phyloP scores from a whole-genome alignment of 75 land plant species.

The Sequoiadendron giganteum region DNA sequence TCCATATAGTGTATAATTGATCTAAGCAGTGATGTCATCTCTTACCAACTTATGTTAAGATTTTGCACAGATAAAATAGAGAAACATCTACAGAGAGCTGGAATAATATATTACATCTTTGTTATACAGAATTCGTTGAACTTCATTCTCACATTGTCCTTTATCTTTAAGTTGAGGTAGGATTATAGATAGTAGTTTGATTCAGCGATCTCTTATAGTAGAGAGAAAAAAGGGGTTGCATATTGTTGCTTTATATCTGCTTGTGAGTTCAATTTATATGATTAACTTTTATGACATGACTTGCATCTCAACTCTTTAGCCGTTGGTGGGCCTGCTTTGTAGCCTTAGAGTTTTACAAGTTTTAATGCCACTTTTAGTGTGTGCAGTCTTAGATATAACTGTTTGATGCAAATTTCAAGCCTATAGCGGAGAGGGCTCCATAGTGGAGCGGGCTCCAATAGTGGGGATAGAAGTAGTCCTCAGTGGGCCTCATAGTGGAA shows the following conservation, averaged over 20 bases:
- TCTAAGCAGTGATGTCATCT: no score
- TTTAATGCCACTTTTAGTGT: neutral
- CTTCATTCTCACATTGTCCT: neutral
- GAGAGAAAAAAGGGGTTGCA: no score
- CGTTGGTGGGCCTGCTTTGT: neutral
- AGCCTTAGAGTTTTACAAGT: neutral
- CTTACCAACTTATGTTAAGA: no score
- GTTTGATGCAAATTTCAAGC: neutral
- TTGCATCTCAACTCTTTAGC: neutral
- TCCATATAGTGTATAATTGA: no score
- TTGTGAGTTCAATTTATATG: neutral
- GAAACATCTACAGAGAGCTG: no score
- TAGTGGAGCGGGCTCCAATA: no score
- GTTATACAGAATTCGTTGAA: neutral
- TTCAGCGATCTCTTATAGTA: no score
- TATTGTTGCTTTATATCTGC: neutral
- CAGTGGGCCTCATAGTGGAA: no score
- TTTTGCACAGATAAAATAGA: no score
- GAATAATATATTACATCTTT: neutral
- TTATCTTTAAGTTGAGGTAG: neutral
- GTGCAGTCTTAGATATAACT: neutral
- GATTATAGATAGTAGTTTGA: no score
- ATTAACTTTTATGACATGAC: neutral
- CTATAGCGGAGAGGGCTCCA: no score
- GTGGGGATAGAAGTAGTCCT: no score